These are phyloP conservation scores for Microsporum ferrugineum DNA, from an alignment of 2,329 filamentous ascomycete species.

Conservation along the genomic window DNA sequence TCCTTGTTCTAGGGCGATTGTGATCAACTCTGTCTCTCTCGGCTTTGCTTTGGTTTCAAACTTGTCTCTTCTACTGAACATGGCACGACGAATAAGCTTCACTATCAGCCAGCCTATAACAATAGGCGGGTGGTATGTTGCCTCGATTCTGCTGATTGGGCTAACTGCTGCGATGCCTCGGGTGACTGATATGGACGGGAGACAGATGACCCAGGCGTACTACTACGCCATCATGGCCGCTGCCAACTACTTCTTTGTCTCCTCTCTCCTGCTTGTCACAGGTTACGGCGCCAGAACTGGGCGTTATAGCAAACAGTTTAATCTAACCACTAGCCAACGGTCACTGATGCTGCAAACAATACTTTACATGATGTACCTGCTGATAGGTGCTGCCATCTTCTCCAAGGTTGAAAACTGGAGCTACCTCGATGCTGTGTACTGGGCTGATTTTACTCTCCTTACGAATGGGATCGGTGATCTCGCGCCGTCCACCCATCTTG, in stretches of 20 bases:
- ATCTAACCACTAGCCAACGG: slow-evolving; percentile 45
- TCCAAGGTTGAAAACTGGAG: slow-evolving; percentile 27
- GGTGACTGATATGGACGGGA: slow-evolving; percentile 28
- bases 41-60: slow-evolving; percentile 45
- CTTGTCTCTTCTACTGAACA: slow-evolving; percentile 45
- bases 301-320: slow-evolving; percentile 46
- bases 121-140: slow-evolving; percentile 47
- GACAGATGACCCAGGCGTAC: slow-evolving; percentile 45
- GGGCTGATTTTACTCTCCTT: slow-evolving; percentile 26
- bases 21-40: slow-evolving; percentile 46
- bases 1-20: slow-evolving; percentile 33
- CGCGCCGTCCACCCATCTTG: slow-evolving; percentile 23
- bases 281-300: slow-evolving; percentile 44
- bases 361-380: slow-evolving; percentile 30
- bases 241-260: slow-evolving; percentile 45
- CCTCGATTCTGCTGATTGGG: slow-evolving; percentile 43
- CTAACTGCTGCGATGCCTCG: slow-evolving; percentile 39
- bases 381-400: slow-evolving; percentile 30
- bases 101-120: slow-evolving; percentile 48
- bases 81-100: slow-evolving; percentile 46
- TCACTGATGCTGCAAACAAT: slow-evolving; percentile 41
- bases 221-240: slow-evolving; percentile 52
- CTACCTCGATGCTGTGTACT: slow-evolving; percentile 28
- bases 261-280: slow-evolving; percentile 44
- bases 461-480: slow-evolving; percentile 29